A percentile compares a stretch with the other conserved stretches of the same genome.
Evolutionary conservation across 1,139 yeast species (phyloP).

Genomic region (Wickerhamomyces sp.): DNA sequence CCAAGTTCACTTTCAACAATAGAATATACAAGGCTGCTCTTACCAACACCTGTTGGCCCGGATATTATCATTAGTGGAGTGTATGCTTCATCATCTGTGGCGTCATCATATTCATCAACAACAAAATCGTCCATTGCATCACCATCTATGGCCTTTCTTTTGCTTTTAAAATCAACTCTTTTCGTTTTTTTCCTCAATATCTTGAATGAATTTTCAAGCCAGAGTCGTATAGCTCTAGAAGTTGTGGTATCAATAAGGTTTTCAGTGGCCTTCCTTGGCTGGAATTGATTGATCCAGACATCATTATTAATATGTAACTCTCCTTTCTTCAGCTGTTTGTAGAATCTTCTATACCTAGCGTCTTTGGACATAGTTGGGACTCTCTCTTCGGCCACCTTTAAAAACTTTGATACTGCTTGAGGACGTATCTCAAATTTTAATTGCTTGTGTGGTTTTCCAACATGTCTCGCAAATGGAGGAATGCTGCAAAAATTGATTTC

Average conservation of each 20-base stretch:
- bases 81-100: slow-evolving; percentile 31
- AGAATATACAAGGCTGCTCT: slow-evolving; percentile 70
- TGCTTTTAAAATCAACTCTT: slow-evolving; percentile 29
- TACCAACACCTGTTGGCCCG: slow-evolving; percentile 77
- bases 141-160: slow-evolving; percentile 20
- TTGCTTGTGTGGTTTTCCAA: too few species aligned
- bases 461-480: too few species aligned
- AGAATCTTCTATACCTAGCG: slow-evolving; percentile 25
- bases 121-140: slow-evolving; percentile 40
- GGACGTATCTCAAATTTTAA: too few species aligned
- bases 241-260: slow-evolving; percentile 30
- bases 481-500: slow-evolving; percentile 5
- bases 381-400: not conserved
- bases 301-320: slow-evolving; percentile 1
- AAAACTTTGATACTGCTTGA: too few species aligned
- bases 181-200: slow-evolving; percentile 34
- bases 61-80: slow-evolving; percentile 61
- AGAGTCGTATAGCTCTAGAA: slow-evolving; percentile 30
- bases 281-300: slow-evolving; percentile 42
- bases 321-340: slow-evolving; percentile 17
- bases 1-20: slow-evolving; percentile 50
- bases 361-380: slow-evolving; percentile 16
- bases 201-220: slow-evolving; percentile 48
- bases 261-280: slow-evolving; percentile 35
- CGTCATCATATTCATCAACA: slow-evolving; percentile 33